A percentile compares a stretch with the other conserved stretches of the same genome.
Conservation (phyloP, 2,329 filamentous ascomycete species). For the Nemania sp. region DNA sequence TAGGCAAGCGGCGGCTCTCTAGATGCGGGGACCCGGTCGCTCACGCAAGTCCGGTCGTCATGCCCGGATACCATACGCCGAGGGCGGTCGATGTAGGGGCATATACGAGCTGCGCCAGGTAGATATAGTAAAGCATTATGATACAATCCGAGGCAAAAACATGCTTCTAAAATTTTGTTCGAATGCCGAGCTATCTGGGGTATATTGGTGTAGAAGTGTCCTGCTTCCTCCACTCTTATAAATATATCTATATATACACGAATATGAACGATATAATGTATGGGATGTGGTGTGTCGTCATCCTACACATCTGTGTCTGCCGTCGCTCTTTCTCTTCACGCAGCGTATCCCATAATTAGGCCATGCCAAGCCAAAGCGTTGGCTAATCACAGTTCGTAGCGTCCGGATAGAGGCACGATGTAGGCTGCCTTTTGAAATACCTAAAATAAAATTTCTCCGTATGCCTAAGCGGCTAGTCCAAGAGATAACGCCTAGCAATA, state of each 20-base stretch:
- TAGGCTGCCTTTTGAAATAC: conserved; percentile 1
- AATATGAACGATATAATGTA: conserved; percentile 1
- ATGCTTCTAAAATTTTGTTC: conserved; percentile 7
- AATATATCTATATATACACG: conserved; percentile 7
- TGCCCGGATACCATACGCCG: no score
- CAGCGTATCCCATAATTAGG: not conserved
- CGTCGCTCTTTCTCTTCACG: not conserved
- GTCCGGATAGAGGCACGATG: not conserved
- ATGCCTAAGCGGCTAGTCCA: conserved; percentile 14
- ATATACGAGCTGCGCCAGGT: not conserved
- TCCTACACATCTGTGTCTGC: not conserved
- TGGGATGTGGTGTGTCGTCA: not conserved
- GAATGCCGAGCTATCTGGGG: conserved; percentile 21
- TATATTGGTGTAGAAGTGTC: conserved; percentile 14
- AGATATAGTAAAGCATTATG: not conserved
- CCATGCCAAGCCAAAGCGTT: not conserved
- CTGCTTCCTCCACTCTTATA: conserved; percentile 8
- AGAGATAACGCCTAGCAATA: conserved; percentile 29
- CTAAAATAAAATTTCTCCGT: conserved; percentile 3
- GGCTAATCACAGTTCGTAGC: no score
- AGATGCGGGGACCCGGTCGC: not conserved
- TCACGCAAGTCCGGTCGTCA: no score
- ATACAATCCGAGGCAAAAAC: conserved; percentile 6
- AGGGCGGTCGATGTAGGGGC: not conserved
- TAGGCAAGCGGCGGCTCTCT: not conserved